Percentiles rank a stretch among this genome's conserved stretches.
Conservation (phyloP, 768 basidiomycete genomes). For the Roridomyces roridus region DNA sequence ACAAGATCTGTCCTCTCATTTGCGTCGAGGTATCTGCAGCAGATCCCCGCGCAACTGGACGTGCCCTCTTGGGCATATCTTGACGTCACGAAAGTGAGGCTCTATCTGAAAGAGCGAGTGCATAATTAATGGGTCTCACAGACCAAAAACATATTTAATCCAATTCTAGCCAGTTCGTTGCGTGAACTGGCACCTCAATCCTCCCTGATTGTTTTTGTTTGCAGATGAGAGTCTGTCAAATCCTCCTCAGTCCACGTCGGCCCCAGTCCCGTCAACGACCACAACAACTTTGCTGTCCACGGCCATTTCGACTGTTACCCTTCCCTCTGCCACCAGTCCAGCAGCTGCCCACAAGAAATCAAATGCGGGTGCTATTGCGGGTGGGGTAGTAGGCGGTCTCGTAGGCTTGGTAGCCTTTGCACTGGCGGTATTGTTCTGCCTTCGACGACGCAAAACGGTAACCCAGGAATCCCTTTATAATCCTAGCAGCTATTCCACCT, state of each 20-base stretch:
- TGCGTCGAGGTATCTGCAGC: conserved; percentile 46
- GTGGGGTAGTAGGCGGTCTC: conserved; percentile 63
- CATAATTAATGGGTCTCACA: background rate
- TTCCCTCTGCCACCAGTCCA: conserved; percentile 14
- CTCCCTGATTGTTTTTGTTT: background rate
- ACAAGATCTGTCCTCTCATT: background rate
- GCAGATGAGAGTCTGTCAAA: conserved; percentile 2
- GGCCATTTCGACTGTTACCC: conserved; percentile 5
- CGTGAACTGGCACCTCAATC: background rate
- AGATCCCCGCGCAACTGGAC: conserved; percentile 46
- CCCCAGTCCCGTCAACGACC: background rate
- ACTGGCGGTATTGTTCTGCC: conserved; percentile 41
- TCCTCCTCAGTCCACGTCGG: background rate
- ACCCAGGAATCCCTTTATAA: conserved; percentile 9
- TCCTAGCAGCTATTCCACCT: conserved; percentile 20
- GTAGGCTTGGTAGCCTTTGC: conserved; percentile 46
- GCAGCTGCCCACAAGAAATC: conserved; percentile 16
- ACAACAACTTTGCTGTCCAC: conserved; percentile 4
- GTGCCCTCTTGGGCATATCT: conserved; percentile 67
- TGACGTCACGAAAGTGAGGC: conserved; percentile 48
- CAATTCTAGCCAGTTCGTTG: conserved; percentile 15
- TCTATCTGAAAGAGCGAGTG: background rate
- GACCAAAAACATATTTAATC: conserved; percentile 16
- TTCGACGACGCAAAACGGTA: conserved; percentile 26
- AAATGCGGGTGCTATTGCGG: conserved; percentile 65